Evolutionary conservation across 1,284 basidiomycete species (phyloP).

Genomic region (Uromyces viciae-fabae): DNA sequence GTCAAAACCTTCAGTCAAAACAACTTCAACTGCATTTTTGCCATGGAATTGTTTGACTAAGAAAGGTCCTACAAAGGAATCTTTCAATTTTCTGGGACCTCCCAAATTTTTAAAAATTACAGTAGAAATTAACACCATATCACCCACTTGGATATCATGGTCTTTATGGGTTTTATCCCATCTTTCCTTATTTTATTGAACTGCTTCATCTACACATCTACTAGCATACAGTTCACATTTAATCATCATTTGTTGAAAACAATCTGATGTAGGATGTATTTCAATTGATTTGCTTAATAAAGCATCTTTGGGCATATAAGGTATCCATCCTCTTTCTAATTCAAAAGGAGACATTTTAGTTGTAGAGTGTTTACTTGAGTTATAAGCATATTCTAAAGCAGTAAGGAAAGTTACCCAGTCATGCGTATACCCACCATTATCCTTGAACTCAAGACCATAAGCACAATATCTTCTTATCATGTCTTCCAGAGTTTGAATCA

Average conservation of each 20-base stretch:
- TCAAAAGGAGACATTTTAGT: not conserved
- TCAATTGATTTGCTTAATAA: not conserved
- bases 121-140: not conserved
- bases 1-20: not conserved
- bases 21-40: conserved; percentile 4
- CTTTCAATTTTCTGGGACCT: conserved; percentile 8
- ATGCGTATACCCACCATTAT: not conserved
- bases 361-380: not conserved
- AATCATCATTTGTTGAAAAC: not conserved
- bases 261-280: not conserved
- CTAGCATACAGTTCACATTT: not conserved
- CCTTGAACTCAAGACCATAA: not conserved
- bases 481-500: not conserved
- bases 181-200: not conserved
- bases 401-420: conserved; percentile 10
- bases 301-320: not conserved
- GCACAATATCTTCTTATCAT: conserved; percentile 1
- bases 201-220: not conserved
- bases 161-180: not conserved
- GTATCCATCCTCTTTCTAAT: not conserved
- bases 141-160: not conserved
- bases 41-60: not conserved
- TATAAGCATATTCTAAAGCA: conserved; percentile 1
- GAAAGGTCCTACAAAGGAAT: conserved; percentile 22
- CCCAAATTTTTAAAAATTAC: conserved; percentile 1